A percentile compares a stretch with the other conserved stretches of the same genome.
phyloP scores from a whole-genome alignment of 345 rosid species.

The Salix dunnii region DNA sequence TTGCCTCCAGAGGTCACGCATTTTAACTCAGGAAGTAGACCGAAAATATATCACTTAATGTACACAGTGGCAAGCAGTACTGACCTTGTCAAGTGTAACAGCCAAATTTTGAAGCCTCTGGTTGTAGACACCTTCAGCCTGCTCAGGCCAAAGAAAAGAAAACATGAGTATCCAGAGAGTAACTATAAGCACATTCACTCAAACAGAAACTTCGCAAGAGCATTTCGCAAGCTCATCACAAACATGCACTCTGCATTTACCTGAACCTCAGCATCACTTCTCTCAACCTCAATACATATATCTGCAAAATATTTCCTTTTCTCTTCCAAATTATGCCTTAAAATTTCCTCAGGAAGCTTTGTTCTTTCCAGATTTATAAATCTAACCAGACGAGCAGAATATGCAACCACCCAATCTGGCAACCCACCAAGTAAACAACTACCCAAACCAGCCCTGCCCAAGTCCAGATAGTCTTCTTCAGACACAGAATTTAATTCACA shows the following conservation, averaged over 20 bases:
- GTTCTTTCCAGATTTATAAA: constrained; percentile 93
- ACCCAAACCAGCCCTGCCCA: constrained; percentile 96
- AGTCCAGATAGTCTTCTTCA: constrained; percentile 94
- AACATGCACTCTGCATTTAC: constrained; percentile 29
- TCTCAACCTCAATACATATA: constrained; percentile 75
- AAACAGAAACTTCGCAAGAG: background rate
- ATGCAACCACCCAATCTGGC: constrained; percentile 93
- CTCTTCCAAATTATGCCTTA: constrained; percentile 90
- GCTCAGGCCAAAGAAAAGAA: constrained; percentile 14
- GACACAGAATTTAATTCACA: constrained; percentile 76
- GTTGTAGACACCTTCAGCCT: constrained; percentile 99
- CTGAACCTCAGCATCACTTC: constrained; percentile 99
- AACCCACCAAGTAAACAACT: constrained; percentile 97
- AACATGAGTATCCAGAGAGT: constrained; percentile 21
- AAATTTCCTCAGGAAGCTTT: constrained; percentile 89
- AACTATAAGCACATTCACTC: constrained; percentile 13
- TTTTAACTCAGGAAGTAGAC: too few relatives aligned
- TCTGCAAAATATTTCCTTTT: constrained; percentile 79
- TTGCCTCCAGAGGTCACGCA: too few relatives aligned
- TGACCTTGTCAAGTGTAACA: constrained; percentile 95
- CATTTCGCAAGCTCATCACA: background rate
- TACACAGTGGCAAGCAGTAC: constrained; percentile 7
- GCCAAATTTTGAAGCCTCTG: constrained; percentile 99
- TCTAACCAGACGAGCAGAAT: constrained; percentile 94
- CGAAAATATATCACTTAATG: background rate